Evolutionary conservation across 768 basidiomycete species (phyloP), one percentile per base, ranked within the genome.

Genomic region (Tricholoma bakamatsutake): DNA sequence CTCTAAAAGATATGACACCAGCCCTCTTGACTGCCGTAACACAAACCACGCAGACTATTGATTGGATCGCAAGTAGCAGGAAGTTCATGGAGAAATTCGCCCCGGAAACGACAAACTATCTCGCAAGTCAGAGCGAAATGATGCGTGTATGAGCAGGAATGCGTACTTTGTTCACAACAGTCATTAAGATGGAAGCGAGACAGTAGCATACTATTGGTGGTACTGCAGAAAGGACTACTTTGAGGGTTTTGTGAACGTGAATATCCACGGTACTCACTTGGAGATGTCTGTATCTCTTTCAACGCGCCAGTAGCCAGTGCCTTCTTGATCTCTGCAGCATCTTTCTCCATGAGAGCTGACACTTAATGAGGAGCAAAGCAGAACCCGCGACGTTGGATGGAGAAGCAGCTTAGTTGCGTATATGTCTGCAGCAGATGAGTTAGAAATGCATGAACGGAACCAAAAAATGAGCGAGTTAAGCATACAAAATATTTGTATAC

Each of bases 31-130:
- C 87, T 1, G 72, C 52, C 21, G 75, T 64, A 17, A 98, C 97
- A 66, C 88, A 92, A 2, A 76, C 66, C 15, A 89, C 83, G 69
- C 94, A 98, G 60, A 99, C 95, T 30, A 80, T 71, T 1, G 91
- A 92, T 68, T 99, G 97, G 54, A 98, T 90, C 55, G 87, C 85
- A 35, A 98, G 79, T 39, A 99, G 81, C 43, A 98, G 77, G 67
- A 98, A 98, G 61, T 90, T 98, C 97, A 98, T 98, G 60, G 90
- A 92, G 72, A 98, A 99, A 62, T 90, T 71, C 30, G 78, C 78
- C 5, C 97, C 97, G 1, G 95, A 98, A 6, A 98, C 96, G 55
- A 98, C 93, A 62, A 89, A 98, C 90, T 52, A 52, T 30, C 28
- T 48, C 98, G 63, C 48, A 33, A 47, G 9, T 27, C 34, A 21